phyloP scores from a whole-genome alignment of 2,329 filamentous ascomycete species.

The Aspergillus pseudoviridinutans region DNA sequence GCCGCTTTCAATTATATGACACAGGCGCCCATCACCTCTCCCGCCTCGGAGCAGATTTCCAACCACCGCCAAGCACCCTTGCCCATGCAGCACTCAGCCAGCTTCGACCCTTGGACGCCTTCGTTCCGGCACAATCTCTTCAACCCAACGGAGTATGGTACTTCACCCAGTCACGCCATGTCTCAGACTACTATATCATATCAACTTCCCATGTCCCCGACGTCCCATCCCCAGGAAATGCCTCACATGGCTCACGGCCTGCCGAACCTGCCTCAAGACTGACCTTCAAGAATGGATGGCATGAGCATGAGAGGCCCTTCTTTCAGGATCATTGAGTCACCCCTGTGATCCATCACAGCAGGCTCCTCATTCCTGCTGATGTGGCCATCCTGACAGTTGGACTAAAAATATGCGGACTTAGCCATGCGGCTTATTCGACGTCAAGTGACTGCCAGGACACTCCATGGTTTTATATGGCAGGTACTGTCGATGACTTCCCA shows the following conservation, averaged over 20 bases:
- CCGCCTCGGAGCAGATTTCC: conserved; percentile 18
- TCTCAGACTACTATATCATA: conserved; percentile 20
- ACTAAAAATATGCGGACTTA: not conserved
- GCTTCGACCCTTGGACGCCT: conserved; percentile 29
- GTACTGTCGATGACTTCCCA: too few species aligned
- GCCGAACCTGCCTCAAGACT: conserved; percentile 12
- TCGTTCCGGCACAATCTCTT: conserved; percentile 32
- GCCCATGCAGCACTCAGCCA: conserved; percentile 16
- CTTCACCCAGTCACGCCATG: too few species aligned
- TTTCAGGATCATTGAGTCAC: conserved; percentile 26
- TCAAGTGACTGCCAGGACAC: not conserved
- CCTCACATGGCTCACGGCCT: conserved; percentile 10
- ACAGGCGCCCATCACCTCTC: conserved; percentile 18
- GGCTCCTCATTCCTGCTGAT: conserved; percentile 13
- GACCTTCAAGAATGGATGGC: conserved; percentile 16
- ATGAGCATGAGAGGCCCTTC: conserved; percentile 4
- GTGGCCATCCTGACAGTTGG: conserved; percentile 1
- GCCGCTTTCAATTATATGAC: conserved; percentile 30
- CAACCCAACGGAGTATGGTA: conserved; percentile 7
- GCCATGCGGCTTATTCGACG: not conserved
- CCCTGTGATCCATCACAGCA: conserved; percentile 14
- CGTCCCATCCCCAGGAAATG: conserved; percentile 23
- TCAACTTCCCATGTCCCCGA: conserved; percentile 23
- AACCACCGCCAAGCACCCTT: conserved; percentile 17
- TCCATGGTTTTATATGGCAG: too few species aligned